Percentiles rank a stretch among this genome's conserved stretches.
These are phyloP conservation scores for Pterocarpus santalinus DNA, from an alignment of 306 rosid genomes.

Conservation along the genomic window DNA sequence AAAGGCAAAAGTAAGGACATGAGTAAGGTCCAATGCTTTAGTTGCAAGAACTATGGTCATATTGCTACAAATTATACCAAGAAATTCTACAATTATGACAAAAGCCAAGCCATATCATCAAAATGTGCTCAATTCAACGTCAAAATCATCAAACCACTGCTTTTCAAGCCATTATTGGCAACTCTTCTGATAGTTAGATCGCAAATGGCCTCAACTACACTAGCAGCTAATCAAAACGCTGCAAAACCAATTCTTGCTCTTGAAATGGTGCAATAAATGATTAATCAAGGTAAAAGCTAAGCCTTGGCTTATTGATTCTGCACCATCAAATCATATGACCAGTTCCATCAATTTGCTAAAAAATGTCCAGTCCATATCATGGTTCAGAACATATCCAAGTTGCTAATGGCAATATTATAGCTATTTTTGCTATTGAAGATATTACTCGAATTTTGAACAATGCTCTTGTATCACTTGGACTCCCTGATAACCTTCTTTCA, in stretches of 20 bases:
- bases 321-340: constrained; percentile 5
- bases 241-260: background rate
- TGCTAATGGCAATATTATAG: background rate
- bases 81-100: background rate
- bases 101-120: background rate
- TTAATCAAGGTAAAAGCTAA: background rate
- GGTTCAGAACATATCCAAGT: background rate
- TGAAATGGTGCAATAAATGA: background rate
- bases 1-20: background rate
- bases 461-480: background rate
- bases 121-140: background rate
- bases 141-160: background rate
- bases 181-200: background rate
- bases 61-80: background rate
- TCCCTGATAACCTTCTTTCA: background rate
- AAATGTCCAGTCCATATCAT: background rate
- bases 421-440: constrained; percentile 7
- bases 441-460: background rate
- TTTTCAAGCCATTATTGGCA: background rate
- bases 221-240: no score
- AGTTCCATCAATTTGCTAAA: background rate
- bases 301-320: background rate
- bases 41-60: background rate
- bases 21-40: background rate
- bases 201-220: no score